phyloP scores from a whole-genome alignment of 208 protist genomes.

The Herpetomonas tarakana region DNA sequence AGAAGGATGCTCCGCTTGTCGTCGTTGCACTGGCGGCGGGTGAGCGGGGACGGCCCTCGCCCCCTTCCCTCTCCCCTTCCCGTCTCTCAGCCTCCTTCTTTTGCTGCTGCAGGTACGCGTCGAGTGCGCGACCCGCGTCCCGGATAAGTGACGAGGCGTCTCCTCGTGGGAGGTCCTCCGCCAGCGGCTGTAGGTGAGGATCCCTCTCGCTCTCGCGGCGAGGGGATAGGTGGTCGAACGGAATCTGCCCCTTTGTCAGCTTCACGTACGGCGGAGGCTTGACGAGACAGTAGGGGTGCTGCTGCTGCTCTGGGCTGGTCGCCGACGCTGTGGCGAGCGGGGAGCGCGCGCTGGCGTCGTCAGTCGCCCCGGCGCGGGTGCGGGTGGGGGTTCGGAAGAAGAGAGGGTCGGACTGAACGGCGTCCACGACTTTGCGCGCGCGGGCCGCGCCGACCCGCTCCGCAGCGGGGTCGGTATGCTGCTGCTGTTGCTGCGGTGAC shows the following conservation, averaged over 20 bases:
- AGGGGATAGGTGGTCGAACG: neutral
- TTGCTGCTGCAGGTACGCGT: neutral
- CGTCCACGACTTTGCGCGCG: neutral
- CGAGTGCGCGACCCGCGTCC: neutral
- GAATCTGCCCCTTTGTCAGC: neutral
- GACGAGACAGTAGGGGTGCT: neutral
- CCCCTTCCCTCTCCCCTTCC: no score
- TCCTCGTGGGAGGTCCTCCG: no score
- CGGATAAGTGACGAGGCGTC: neutral
- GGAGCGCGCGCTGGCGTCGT: neutral
- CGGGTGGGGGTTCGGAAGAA: no score
- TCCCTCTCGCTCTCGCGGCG: no score
- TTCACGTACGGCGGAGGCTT: neutral
- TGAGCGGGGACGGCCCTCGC: neutral
- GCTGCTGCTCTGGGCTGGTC: no score
- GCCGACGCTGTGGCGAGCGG: neutral
- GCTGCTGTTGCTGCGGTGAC: no score
- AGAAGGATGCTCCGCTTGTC: neutral
- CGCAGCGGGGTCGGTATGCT: no score
- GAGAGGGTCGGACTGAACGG: neutral
- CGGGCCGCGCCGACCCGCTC: neutral
- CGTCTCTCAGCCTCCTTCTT: neutral
- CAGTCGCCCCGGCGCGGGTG: no score
- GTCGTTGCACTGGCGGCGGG: neutral
- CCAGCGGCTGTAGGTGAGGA: no score